Evolutionary conservation across 306 rosid species (phyloP).

Genomic region (Glycyrrhiza uralensis): DNA sequence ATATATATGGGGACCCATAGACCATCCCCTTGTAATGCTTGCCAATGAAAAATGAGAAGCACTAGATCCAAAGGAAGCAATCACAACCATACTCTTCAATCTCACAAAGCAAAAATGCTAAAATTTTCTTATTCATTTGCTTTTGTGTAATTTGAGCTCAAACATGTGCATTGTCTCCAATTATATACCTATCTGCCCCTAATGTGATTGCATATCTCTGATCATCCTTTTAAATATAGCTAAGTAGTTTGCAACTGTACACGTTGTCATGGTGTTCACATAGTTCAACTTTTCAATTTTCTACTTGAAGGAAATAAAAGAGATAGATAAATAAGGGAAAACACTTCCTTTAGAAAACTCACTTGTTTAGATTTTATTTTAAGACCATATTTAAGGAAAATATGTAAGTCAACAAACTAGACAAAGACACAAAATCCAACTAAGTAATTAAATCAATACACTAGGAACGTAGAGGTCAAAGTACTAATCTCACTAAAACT

Average conservation of each 20-base stretch:
- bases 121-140: not conserved
- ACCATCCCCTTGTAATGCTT: conserved; percentile 7
- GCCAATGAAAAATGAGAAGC: not conserved
- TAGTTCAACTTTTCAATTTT: not conserved
- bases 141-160: conserved; percentile 6
- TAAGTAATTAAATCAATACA: too few relatives aligned
- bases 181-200: conserved; percentile 8
- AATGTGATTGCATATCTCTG: not conserved
- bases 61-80: conserved; percentile 20
- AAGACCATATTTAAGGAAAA: too few relatives aligned
- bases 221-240: too few relatives aligned
- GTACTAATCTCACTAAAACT: too few relatives aligned
- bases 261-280: not conserved
- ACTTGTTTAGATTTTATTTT: too few relatives aligned
- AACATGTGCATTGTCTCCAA: conserved; percentile 9
- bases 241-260: too few relatives aligned
- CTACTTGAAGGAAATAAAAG: too few relatives aligned
- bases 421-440: too few relatives aligned
- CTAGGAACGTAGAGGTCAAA: too few relatives aligned
- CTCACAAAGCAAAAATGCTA: not conserved
- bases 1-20: conserved; percentile 19
- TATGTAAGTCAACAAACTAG: too few relatives aligned
- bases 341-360: too few relatives aligned
- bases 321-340: too few relatives aligned
- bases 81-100: conserved; percentile 1